Percentiles rank a stretch among this genome's conserved stretches.
phyloP scores from a whole-genome alignment of 192 early-diverging fungal species.

The Coemansia umbellata region DNA sequence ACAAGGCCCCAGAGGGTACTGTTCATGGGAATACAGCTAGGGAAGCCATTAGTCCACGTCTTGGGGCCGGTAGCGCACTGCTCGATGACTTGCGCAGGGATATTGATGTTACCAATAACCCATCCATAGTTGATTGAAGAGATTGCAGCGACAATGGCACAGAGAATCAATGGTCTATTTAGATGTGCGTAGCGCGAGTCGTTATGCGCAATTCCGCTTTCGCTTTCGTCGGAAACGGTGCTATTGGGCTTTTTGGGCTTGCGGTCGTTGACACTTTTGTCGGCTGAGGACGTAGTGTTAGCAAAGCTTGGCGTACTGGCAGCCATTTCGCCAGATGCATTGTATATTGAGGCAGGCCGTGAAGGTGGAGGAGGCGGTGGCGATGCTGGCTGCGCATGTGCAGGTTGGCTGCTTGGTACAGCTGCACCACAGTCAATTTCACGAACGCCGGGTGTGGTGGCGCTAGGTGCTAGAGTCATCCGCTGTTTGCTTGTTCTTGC shows the following conservation, averaged over 20 bases:
- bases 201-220: slow-evolving; percentile 14
- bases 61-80: slow-evolving; percentile 47
- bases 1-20: slow-evolving; percentile 57
- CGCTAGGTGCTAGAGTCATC: no score
- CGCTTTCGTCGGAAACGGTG: slow-evolving; percentile 10
- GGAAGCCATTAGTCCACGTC: slow-evolving; percentile 49
- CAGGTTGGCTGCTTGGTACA: neutral
- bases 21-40: slow-evolving; percentile 68
- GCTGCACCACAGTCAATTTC: no score
- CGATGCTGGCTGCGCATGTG: neutral
- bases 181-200: slow-evolving; percentile 36
- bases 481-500: no score
- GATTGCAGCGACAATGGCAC: slow-evolving; percentile 34
- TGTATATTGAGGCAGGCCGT: slow-evolving; percentile 6
- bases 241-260: slow-evolving; percentile 2
- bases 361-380: slow-evolving; percentile 1
- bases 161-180: slow-evolving; percentile 28
- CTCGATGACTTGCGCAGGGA: slow-evolving; percentile 51
- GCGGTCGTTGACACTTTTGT: slow-evolving; percentile 1
- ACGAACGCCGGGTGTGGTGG: no score
- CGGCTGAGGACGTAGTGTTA: slow-evolving; percentile 11
- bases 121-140: slow-evolving; percentile 52
- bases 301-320: slow-evolving; percentile 20
- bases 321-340: neutral
- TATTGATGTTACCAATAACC: slow-evolving; percentile 53